Base-by-base conservation (phyloP, 2,329 filamentous ascomycete genomes). In the Emydomyces testavorans region DNA sequence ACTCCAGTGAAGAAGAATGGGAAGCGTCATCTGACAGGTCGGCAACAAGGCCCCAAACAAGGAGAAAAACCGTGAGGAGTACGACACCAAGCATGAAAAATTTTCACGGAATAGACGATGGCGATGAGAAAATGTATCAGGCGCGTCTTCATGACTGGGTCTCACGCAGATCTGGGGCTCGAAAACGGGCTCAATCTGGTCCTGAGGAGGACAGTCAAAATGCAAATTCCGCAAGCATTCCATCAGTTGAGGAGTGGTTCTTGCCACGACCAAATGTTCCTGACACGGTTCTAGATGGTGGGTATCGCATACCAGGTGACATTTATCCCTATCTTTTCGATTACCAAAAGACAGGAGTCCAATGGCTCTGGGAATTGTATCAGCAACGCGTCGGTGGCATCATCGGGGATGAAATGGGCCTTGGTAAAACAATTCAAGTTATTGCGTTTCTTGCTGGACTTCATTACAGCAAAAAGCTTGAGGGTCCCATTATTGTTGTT, bases 391-490 rank as follows among this genome's bases (percentile, higher is more conserved):
- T 94, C 4, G 92, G 92, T 20, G 92, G 92, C 2, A 96, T 98
- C 46, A 77, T 98, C 32, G 92, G 90, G 4, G 92, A 98, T 60
- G 92, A 98, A 65, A 98, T 98, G 92, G 92, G 93, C 0, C 70
- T 98, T n/a, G 92, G 92, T 3, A 98, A 98, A 68, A 98, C 92
- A 1, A 83, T 85, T 21, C 82, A 85, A 59, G 74, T 80, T 38
- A 85, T 85, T 43, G 81, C 87, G 0, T 94, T 94, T 57, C 72
- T 98, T 41, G 89, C 92, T 2, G 86, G 87, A 2, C 70, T 98
- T 6, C 92, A 98, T 62, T 89, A 95, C 65, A 96, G 88, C 66
- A 85, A 83, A 56, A 85, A 81, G 58, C 76, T 96, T 18, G 78
- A 76, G 18, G 86, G 86, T 51, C 92, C 92, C 0, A 80, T 93